Evolutionary conservation across 2,329 filamentous ascomycete species (phyloP), one percentile per base, ranked within the genome.

Genomic region (Trichoderma breve): DNA sequence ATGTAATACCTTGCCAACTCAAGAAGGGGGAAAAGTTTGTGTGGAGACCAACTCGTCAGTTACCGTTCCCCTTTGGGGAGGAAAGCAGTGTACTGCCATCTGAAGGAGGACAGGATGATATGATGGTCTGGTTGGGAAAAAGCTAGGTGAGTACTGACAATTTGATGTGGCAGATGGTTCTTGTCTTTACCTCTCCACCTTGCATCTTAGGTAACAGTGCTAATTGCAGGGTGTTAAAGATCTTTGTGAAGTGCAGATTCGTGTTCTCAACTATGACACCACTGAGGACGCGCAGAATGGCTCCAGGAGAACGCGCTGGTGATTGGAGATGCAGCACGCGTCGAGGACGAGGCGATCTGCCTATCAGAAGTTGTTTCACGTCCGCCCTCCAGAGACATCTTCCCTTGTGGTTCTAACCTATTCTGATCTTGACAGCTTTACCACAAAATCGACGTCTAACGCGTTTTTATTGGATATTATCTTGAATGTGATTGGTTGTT

Each of bases 291-390:
- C 79, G 53, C 84, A 82, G 80, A 74, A 76, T 55, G 79, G 78
- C 66, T 81, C 81, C 63, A 81, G 80, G 74, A 80, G 83, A 75
- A 81, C 82, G 73, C 83, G 84, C 69, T 24, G n/a, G 43, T 51
- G 43, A 51, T 81, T 84, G 18, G 83, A 86, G 74, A 87, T 88
- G 85, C 86, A 88, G 71, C 86, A 9, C 85, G 85, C 65, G 86
- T 87, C 51, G 47, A 51, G n/a, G 85, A 83, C 77, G 86, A 86
- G 69, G 85, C 3, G 86, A 88, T 73, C 80, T 83, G 39, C n/a
- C 43, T 51, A 51, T 87, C 86, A 9, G 83, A 81, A 26, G 77
- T 83, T 34, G 78, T 85, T 53, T 81, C 81, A 73, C 83, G 81
- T 66, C 82, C 84, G 14, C 82, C 83, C 3, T 78, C 74, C 18